phyloP scores from a whole-genome alignment of 805 yeast species.

The Saccharomyces jurei region DNA sequence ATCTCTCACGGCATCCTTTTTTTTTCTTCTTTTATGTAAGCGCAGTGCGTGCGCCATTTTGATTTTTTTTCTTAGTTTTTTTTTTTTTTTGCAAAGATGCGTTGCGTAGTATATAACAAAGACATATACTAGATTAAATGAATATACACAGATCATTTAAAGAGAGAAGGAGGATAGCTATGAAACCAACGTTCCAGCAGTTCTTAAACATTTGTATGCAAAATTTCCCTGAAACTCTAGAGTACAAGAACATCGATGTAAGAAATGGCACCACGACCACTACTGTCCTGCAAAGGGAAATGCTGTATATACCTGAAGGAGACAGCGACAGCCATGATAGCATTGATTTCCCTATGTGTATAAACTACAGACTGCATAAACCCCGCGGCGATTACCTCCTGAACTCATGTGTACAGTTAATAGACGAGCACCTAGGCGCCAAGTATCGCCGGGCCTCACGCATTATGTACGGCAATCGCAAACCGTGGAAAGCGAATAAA shows the following conservation, averaged over 20 bases:
- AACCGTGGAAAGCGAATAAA: constrained; percentile 22
- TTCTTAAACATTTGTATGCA: background rate
- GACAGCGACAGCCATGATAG: background rate
- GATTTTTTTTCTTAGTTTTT: background rate
- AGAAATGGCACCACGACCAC: background rate
- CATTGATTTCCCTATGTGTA: background rate
- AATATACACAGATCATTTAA: background rate
- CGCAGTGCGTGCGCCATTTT: background rate
- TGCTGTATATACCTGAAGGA: background rate
- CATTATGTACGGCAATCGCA: constrained; percentile 15
- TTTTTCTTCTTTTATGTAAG: background rate
- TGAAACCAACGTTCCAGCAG: background rate
- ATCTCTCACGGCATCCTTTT: background rate
- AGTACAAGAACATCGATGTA: background rate
- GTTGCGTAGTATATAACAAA: background rate
- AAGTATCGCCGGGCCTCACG: constrained; percentile 13
- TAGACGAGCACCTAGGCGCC: constrained; percentile 21
- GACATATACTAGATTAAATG: background rate
- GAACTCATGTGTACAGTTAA: background rate
- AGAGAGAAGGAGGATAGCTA: background rate
- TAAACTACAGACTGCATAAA: background rate
- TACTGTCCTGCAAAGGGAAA: background rate
- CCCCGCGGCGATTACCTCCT: background rate
- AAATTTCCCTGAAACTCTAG: background rate
- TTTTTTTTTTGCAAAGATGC: background rate